Base-by-base conservation (phyloP, 192 early-diverging fungal species). In the Coemansia sp. region DNA sequence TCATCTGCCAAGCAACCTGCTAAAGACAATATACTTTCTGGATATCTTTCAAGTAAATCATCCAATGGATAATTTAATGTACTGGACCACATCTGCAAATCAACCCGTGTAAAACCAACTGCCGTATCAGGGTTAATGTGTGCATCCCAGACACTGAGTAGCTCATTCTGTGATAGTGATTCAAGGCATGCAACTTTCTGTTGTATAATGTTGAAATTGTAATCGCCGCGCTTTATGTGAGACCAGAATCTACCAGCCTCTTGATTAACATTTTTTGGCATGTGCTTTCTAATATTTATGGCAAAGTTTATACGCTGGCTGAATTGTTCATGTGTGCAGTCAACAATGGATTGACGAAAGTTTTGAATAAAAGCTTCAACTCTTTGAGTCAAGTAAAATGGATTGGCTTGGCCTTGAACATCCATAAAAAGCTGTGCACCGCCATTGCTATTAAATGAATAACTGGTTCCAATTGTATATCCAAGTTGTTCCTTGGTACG, bases 401-500 rank as follows among this genome's bases (percentile, higher is more conserved):
- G 88, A 32, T 89, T 88, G 11, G 77, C 62, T 56, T 93, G 93
- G 38, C 90, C 90, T 51, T 95, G 92, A 16, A 98, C 64, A 30
- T 90, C 80, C 54, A 98, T 82, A 0, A 85, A 62, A 30, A 92
- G 28, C 19, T 19, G 18, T 1, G 10, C 22, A 3, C 38, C 21
- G 4, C 64, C 64, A 29, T 12, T 25, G 11, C 7, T 14, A 4
- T 38, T 2, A 3, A 10, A 16, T 30, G 56, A 8, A 2, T 21
- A 3, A 16, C n/a, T n/a, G n/a, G n/a, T n/a, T n/a, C n/a, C n/a
- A n/a, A 54, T 40, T 14, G 73, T 52, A 56, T 89, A 89, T 0
- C 90, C 90, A n/a, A 91, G 77, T 59, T 90, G 86, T 58, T 91
- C 89, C 55, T 95, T 91, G 7, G 94, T 97, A n/a, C 93, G 83